Percentiles rank a stretch among this genome's conserved stretches.
Evolutionary conservation across 2,329 filamentous ascomycete species (phyloP).

Genomic region (Paraphaeosphaeria sporulosa): DNA sequence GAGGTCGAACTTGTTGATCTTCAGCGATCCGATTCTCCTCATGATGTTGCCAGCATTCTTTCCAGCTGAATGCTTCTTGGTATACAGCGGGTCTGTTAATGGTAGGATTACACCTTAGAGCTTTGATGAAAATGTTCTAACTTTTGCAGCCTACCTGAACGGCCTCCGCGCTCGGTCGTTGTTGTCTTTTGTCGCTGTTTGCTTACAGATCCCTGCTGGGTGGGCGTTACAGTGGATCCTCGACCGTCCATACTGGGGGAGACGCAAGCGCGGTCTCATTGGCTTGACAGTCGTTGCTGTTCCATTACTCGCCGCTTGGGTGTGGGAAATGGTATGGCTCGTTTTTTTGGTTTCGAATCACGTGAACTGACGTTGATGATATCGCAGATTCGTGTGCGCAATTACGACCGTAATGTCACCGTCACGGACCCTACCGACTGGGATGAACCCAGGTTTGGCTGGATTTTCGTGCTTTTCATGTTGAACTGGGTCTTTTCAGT

Average conservation of each 20-base stretch:
- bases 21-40: constrained; percentile 36
- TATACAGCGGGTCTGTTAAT: constrained; percentile 44
- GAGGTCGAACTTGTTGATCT: constrained; percentile 34
- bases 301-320: constrained; percentile 37
- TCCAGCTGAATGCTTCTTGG: constrained; percentile 38
- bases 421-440: constrained; percentile 37
- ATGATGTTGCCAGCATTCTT: constrained; percentile 42
- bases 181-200: constrained; percentile 39
- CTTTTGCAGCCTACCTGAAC: constrained; percentile 33
- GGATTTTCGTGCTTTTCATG: constrained; percentile 42
- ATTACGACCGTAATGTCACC: constrained; percentile 36
- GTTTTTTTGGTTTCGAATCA: background rate
- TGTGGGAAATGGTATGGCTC: constrained; percentile 45
- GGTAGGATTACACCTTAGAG: constrained; percentile 19
- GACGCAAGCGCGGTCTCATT: constrained; percentile 37
- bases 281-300: constrained; percentile 36
- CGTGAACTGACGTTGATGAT: background rate
- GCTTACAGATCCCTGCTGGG: constrained; percentile 40
- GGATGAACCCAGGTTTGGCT: constrained; percentile 34
- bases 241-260: constrained; percentile 38
- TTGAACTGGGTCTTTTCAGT: constrained; percentile 40
- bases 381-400: constrained; percentile 35
- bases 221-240: constrained; percentile 40
- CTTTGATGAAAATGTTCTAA: background rate
- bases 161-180: constrained; percentile 38